Conservation (phyloP, 108 stramenopile genomes). For the Cyclostephanos tholiformis region DNA sequence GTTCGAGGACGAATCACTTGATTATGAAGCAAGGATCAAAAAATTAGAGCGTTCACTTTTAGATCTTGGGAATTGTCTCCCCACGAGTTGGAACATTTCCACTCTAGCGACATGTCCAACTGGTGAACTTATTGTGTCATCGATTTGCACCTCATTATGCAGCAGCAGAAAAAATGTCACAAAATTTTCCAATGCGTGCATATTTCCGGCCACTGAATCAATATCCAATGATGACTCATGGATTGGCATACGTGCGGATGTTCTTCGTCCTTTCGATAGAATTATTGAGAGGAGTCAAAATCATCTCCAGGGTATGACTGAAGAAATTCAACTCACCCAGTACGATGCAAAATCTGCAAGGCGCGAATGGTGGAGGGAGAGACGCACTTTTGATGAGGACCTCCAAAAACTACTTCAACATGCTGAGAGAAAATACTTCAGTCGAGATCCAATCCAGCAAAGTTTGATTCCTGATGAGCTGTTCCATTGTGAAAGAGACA, state of each 20-base stretch:
- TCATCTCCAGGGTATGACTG: slow-evolving; percentile 68
- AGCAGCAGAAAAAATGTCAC: neutral
- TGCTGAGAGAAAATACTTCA: slow-evolving; percentile 57
- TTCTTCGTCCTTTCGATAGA: slow-evolving; percentile 69
- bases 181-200: slow-evolving; percentile 8
- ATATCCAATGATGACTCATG: neutral
- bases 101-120: slow-evolving; percentile 7
- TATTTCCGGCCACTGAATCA: slow-evolving; percentile 9
- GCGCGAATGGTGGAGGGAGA: slow-evolving; percentile 76
- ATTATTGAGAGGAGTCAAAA: slow-evolving; percentile 67
- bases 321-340: slow-evolving; percentile 38
- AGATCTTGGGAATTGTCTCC: slow-evolving; percentile 30
- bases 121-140: slow-evolving; percentile 7
- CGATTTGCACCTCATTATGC: slow-evolving; percentile 4
- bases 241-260: slow-evolving; percentile 29
- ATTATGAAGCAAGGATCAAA: slow-evolving; percentile 12
- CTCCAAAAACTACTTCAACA: slow-evolving; percentile 51
- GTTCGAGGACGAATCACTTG: slow-evolving; percentile 38
- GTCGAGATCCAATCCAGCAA: slow-evolving; percentile 15
- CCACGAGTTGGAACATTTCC: slow-evolving; percentile 54
- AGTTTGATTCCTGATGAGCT: slow-evolving; percentile 20
- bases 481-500: neutral
- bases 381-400: slow-evolving; percentile 62
- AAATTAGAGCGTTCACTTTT: slow-evolving; percentile 8
- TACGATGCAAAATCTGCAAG: slow-evolving; percentile 54